Evolutionary conservation across 2,329 filamentous ascomycete genomes (phyloP).

Genomic region (Diaporthe vaccinii): DNA sequence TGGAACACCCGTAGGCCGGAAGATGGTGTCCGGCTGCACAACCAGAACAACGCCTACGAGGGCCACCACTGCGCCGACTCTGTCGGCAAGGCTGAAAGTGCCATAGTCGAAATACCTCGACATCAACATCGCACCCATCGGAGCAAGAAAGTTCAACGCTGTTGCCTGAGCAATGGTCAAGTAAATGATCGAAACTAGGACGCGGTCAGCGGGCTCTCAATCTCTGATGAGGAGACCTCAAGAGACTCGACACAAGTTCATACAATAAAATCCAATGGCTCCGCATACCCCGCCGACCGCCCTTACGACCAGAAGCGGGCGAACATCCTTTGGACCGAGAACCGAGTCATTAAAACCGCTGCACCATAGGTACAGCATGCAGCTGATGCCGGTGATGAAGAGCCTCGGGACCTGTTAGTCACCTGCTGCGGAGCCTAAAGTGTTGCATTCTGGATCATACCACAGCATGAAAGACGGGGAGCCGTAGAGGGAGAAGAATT

Average conservation of each 20-base stretch:
- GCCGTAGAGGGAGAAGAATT: no score
- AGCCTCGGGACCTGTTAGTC: conserved; percentile 57
- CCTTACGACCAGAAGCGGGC: conserved; percentile 76
- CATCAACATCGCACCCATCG: conserved; percentile 82
- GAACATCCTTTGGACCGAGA: conserved; percentile 75
- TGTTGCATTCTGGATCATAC: no score
- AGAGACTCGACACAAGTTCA: neutral
- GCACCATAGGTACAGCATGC: conserved; percentile 81
- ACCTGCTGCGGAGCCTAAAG: no score
- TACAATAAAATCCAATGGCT: conserved; percentile 73
- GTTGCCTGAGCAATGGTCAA: conserved; percentile 89
- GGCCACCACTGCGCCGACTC: conserved; percentile 81
- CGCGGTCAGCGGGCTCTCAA: conserved; percentile 60
- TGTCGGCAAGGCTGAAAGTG: conserved; percentile 82
- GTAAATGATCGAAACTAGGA: conserved; percentile 78
- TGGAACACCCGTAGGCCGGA: neutral
- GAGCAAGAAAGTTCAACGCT: conserved; percentile 89
- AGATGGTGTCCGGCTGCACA: conserved; percentile 69
- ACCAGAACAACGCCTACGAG: conserved; percentile 87
- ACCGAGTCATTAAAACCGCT: conserved; percentile 77
- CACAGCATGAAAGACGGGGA: no score
- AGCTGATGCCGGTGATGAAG: conserved; percentile 77
- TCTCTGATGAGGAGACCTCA: neutral
- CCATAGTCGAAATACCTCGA: conserved; percentile 83
- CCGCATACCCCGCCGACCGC: conserved; percentile 81